phyloP scores from a whole-genome alignment of 257 asterid genomes.

The Thymus mandschuricus region DNA sequence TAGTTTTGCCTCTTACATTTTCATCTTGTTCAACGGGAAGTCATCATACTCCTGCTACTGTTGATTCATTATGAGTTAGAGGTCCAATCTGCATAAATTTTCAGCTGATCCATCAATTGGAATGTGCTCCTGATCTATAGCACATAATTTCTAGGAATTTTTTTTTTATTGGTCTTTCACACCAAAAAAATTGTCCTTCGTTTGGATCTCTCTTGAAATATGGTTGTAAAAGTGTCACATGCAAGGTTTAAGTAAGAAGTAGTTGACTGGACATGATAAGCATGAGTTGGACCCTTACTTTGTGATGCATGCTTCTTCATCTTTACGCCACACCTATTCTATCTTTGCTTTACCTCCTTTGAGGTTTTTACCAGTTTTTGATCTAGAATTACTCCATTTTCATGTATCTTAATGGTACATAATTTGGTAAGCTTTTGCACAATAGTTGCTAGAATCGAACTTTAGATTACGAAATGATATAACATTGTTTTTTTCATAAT shows the following conservation, averaged over 20 bases:
- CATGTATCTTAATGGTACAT: background rate
- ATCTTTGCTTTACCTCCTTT: no score
- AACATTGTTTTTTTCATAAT: background rate
- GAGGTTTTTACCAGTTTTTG: no score
- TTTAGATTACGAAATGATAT: background rate
- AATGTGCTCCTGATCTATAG: constrained; percentile 13
- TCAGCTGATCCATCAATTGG: background rate
- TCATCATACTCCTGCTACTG: background rate
- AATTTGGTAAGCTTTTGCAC: constrained; percentile 2
- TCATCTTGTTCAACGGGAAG: background rate
- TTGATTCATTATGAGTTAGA: background rate
- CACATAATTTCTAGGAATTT: background rate
- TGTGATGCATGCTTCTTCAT: no score
- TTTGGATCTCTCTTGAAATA: background rate
- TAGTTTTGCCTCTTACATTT: background rate
- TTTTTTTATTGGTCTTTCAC: background rate
- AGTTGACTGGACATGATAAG: background rate
- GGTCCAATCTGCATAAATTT: background rate
- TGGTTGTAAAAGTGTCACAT: background rate
- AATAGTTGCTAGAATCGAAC: background rate
- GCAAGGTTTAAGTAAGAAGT: background rate
- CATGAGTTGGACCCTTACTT: background rate
- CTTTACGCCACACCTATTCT: background rate
- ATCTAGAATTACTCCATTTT: background rate
- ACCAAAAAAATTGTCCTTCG: background rate